These are phyloP conservation scores for Martiniozyma asiatica DNA, from an alignment of 1,139 yeast species.

Conservation along the genomic window DNA sequence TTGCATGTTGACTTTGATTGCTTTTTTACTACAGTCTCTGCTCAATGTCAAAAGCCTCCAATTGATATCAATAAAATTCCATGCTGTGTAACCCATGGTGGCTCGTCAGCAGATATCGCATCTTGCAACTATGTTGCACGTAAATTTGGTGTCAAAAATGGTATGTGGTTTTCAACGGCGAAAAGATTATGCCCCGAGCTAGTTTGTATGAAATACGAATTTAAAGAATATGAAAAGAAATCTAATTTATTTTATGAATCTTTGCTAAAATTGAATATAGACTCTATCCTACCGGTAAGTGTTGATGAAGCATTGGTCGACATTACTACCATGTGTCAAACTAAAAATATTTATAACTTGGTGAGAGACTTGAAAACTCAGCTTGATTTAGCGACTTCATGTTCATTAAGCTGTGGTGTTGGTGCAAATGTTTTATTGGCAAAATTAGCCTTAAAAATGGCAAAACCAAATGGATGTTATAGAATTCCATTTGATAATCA, in stretches of 20 bases:
- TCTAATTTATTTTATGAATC: slow-evolving; percentile 44
- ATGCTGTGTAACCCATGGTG: slow-evolving; percentile 80
- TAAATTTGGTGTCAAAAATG: slow-evolving; percentile 60
- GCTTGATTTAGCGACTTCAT: slow-evolving; percentile 37
- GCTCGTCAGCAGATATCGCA: slow-evolving; percentile 64
- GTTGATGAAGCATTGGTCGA: slow-evolving; percentile 86
- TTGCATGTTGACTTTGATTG: slow-evolving; percentile 90
- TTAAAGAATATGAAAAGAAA: slow-evolving; percentile 53
- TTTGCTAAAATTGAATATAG: slow-evolving; percentile 31
- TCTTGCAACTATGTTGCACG: slow-evolving; percentile 87
- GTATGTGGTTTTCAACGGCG: slow-evolving; percentile 80
- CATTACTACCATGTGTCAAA: slow-evolving; percentile 29
- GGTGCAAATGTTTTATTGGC: slow-evolving; percentile 67
- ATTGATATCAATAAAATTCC: slow-evolving; percentile 49
- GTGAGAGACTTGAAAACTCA: slow-evolving; percentile 30
- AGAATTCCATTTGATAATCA: slow-evolving; percentile 20
- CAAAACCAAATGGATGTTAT: slow-evolving; percentile 69
- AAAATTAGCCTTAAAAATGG: slow-evolving; percentile 57
- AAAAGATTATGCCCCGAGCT: slow-evolving; percentile 52
- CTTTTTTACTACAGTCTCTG: slow-evolving; percentile 82
- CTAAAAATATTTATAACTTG: slow-evolving; percentile 22
- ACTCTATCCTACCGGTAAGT: slow-evolving; percentile 69
- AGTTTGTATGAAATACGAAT: slow-evolving; percentile 56
- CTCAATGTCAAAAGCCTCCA: slow-evolving; percentile 38
- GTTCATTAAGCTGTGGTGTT: slow-evolving; percentile 71